phyloP scores from a whole-genome alignment of 768 basidiomycete species.

The Mycena olivaceomarginata region DNA sequence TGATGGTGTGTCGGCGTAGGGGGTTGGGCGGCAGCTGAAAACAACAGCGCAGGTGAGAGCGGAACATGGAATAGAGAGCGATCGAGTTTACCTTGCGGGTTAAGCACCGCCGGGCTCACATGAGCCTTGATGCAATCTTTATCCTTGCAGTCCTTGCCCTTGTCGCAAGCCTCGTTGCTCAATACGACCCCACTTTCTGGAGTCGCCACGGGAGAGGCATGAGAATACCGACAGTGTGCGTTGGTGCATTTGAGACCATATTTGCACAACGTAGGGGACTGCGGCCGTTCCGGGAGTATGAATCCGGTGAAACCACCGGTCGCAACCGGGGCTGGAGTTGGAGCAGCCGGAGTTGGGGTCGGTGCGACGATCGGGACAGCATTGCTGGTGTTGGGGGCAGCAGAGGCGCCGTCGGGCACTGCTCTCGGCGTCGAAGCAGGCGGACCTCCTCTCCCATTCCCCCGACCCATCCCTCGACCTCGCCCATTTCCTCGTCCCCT shows the following conservation, averaged over 20 bases:
- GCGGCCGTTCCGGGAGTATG: slow-evolving; percentile 84
- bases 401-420: slow-evolving; percentile 30
- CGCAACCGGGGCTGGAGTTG: slow-evolving; percentile 47
- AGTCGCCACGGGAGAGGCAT: slow-evolving; percentile 98
- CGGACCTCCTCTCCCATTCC: slow-evolving; percentile 68
- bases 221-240: slow-evolving; percentile 91
- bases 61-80: slow-evolving; percentile 27
- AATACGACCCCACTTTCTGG: slow-evolving; percentile 96
- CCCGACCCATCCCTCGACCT: slow-evolving; percentile 70
- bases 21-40: slow-evolving; percentile 59
- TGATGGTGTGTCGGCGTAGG: slow-evolving; percentile 57
- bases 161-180: slow-evolving; percentile 94
- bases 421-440: slow-evolving; percentile 51
- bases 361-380: slow-evolving; percentile 56
- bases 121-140: slow-evolving; percentile 95
- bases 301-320: slow-evolving; percentile 66
- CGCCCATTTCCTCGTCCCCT: slow-evolving; percentile 67
- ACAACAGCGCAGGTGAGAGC: slow-evolving; percentile 35
- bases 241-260: slow-evolving; percentile 95
- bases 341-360: slow-evolving; percentile 46
- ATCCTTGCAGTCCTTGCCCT: slow-evolving; percentile 92
- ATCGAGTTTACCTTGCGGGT: slow-evolving; percentile 73
- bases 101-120: slow-evolving; percentile 89
- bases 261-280: slow-evolving; percentile 95
- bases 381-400: slow-evolving; percentile 16